phyloP scores from a whole-genome alignment of 176 grass and related monocot species.

The Alloteropsis semialata region DNA sequence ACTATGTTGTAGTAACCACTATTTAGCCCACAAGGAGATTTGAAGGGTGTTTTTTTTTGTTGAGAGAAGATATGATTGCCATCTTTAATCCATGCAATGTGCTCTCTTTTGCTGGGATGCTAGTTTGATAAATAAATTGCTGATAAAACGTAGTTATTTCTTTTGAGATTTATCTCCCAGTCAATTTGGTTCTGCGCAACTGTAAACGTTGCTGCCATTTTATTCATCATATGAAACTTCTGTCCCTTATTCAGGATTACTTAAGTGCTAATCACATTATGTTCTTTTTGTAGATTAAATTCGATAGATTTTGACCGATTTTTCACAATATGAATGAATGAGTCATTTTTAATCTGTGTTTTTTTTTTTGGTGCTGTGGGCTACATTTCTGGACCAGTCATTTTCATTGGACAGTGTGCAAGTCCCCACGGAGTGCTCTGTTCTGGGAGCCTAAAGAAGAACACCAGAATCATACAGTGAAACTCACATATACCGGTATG shows the following conservation, averaged over 20 bases:
- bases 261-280: not conserved
- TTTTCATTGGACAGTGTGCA: not conserved
- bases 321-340: not conserved
- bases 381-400: not conserved
- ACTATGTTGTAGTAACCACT: slow-evolving; percentile 37
- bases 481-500: not conserved
- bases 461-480: not conserved
- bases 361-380: not conserved
- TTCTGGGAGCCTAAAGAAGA: not conserved
- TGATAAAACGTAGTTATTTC: slow-evolving; percentile 15
- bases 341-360: not conserved
- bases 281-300: not conserved
- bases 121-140: slow-evolving; percentile 47
- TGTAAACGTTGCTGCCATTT: not conserved
- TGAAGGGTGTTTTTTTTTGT: slow-evolving; percentile 5
- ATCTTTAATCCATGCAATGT: slow-evolving; percentile 6
- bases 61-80: not conserved
- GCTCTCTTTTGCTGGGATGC: slow-evolving; percentile 5
- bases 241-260: not conserved
- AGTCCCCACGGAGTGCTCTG: not conserved
- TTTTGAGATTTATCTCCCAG: not conserved
- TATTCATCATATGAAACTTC: not conserved
- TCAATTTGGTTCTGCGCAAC: not conserved
- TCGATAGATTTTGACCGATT: not conserved
- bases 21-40: slow-evolving; percentile 22